Conservation (phyloP, 2,329 filamentous ascomycete genomes). For the Shiraia sp. region DNA sequence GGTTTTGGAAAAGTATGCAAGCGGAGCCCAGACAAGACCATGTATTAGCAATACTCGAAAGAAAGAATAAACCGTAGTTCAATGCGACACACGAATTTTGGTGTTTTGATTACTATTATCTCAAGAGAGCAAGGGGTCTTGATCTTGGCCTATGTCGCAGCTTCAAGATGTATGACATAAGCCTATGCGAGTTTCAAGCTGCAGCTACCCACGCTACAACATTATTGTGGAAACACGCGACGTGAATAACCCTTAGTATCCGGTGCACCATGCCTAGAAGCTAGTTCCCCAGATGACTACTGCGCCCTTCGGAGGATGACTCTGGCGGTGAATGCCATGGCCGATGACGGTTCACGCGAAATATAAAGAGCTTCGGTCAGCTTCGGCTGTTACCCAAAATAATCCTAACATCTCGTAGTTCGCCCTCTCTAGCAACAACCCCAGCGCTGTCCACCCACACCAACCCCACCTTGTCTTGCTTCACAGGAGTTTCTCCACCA, state of each 20-base stretch:
- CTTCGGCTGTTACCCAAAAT: slow-evolving; percentile 30
- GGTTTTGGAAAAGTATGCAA: slow-evolving; percentile 1
- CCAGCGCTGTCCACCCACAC: slow-evolving; percentile 13
- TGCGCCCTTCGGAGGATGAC: slow-evolving; percentile 22
- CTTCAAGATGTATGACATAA: slow-evolving; percentile 19
- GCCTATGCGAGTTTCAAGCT: slow-evolving; percentile 2
- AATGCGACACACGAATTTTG: slow-evolving; percentile 22
- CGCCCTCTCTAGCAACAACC: slow-evolving; percentile 3
- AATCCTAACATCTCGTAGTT: slow-evolving; percentile 20
- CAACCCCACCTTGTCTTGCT: slow-evolving; percentile 12
- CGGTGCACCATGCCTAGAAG: slow-evolving; percentile 9
- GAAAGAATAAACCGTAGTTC: slow-evolving; percentile 5
- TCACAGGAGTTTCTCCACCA: slow-evolving; percentile 24
- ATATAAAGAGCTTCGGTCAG: slow-evolving; percentile 26
- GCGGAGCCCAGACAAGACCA: not conserved
- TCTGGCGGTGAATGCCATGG: slow-evolving; percentile 3
- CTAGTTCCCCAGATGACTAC: slow-evolving; percentile 5
- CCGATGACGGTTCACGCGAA: slow-evolving; percentile 17
- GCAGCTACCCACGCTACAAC: slow-evolving; percentile 4
- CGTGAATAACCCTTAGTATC: slow-evolving; percentile 35
- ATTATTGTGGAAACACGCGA: slow-evolving; percentile 1
- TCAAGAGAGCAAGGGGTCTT: not conserved
- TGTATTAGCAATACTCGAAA: no score
- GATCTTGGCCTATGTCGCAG: not conserved
- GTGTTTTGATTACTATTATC: slow-evolving; percentile 12